Conservation (phyloP, 345 rosid genomes). For the Lumnitzera littorea region DNA sequence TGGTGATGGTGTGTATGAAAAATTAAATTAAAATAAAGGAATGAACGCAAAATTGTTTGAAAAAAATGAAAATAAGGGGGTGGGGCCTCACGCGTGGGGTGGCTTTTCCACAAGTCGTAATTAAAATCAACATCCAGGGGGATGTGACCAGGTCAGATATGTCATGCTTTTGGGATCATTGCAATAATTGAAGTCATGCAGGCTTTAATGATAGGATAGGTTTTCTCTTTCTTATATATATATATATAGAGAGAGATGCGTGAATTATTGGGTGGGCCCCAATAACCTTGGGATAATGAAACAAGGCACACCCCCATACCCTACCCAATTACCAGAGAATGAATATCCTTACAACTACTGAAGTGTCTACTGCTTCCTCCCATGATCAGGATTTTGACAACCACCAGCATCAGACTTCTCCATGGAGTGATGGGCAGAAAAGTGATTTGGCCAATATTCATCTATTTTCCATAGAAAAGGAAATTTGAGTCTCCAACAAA, state of each 20-base stretch:
- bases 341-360: too few relatives aligned
- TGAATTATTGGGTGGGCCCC: constrained; percentile 8
- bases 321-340: too few relatives aligned
- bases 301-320: neutral
- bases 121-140: constrained; percentile 19
- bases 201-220: constrained; percentile 48
- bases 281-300: constrained; percentile 3
- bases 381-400: too few relatives aligned
- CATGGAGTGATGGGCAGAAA: too few relatives aligned
- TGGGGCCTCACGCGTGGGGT: constrained; percentile 36
- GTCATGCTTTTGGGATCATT: constrained; percentile 96
- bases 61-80: constrained; percentile 1
- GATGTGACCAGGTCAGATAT: constrained; percentile 51
- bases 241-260: neutral
- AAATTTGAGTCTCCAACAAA: too few relatives aligned
- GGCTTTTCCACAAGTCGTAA: constrained; percentile 4
- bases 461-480: too few relatives aligned
- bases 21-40: too few relatives aligned
- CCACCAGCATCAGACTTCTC: too few relatives aligned
- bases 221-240: neutral
- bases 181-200: constrained; percentile 97
- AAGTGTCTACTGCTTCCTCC: too few relatives aligned
- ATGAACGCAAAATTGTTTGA: too few relatives aligned
- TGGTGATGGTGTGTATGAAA: too few relatives aligned
- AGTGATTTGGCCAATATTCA: too few relatives aligned